phyloP scores from a whole-genome alignment of 805 yeast genomes.

The Lipomyces chichibuensis region DNA sequence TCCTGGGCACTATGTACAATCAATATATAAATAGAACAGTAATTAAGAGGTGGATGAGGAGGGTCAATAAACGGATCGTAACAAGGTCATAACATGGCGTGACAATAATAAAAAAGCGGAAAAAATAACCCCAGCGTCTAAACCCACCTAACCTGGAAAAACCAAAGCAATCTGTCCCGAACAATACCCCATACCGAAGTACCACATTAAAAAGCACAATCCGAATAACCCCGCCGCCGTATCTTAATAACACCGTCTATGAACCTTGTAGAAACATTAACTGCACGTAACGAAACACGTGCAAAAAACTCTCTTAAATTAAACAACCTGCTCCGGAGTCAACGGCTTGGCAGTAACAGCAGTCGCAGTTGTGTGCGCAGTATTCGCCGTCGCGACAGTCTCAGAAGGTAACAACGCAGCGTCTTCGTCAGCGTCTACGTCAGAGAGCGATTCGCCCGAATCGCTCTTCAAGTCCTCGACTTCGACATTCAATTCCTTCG shows the following conservation, averaged over 20 bases:
- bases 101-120: not conserved
- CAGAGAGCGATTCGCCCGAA: not conserved
- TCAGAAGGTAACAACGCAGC: not conserved
- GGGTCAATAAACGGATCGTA: not conserved
- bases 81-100: not conserved
- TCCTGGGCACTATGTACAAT: not conserved
- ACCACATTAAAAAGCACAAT: not conserved
- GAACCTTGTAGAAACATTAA: not conserved
- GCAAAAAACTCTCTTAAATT: not conserved
- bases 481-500: constrained; percentile 17
- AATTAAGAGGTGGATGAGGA: not conserved
- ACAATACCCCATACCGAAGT: not conserved
- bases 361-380: not conserved
- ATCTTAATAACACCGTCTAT: not conserved
- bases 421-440: not conserved
- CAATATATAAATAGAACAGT: not conserved
- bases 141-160: not conserved
- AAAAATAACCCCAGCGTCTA: not conserved
- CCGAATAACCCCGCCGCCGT: not conserved
- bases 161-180: not conserved
- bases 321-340: not conserved
- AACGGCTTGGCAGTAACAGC: not conserved
- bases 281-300: not conserved
- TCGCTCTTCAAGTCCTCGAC: constrained; percentile 16
- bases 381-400: not conserved